phyloP scores from a whole-genome alignment of 495 filamentous ascomycete genomes.

The Daldinia caldariorum region DNA sequence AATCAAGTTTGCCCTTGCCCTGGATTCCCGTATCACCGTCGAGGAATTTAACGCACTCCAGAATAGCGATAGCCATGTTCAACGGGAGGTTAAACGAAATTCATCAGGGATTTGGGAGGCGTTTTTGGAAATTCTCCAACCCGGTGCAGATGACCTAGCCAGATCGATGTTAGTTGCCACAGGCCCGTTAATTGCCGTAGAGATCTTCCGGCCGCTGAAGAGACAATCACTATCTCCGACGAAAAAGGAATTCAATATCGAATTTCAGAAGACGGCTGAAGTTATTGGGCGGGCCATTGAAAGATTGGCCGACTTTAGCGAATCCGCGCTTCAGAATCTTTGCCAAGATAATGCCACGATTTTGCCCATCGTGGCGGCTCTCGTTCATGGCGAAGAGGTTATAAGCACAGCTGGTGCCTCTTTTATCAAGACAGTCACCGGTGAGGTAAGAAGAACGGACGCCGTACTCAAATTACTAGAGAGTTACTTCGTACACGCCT shows the following conservation, averaged over 20 bases:
- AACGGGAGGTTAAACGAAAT: conserved; percentile 71
- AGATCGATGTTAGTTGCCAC: conserved; percentile 76
- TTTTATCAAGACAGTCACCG: conserved; percentile 80
- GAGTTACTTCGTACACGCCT: conserved; percentile 60
- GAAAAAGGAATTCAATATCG: conserved; percentile 72
- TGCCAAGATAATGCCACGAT: conserved; percentile 70
- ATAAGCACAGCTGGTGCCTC: conserved; percentile 80
- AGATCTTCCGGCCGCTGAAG: conserved; percentile 68
- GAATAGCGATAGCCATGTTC: conserved; percentile 63
- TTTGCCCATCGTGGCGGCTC: conserved; percentile 70
- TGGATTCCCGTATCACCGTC: conserved; percentile 79
- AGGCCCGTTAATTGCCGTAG: conserved; percentile 72
- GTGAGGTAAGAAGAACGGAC: conserved; percentile 73
- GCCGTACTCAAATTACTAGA: conserved; percentile 77
- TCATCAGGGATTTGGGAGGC: conserved; percentile 79
- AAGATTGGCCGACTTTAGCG: conserved; percentile 76
- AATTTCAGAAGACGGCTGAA: conserved; percentile 73
- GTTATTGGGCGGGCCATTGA: conserved; percentile 78
- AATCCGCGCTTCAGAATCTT: conserved; percentile 69
- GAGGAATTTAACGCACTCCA: conserved; percentile 76
- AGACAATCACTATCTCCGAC: conserved; percentile 64
- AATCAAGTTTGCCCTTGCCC: conserved; percentile 72
- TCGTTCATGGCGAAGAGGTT: conserved; percentile 72
- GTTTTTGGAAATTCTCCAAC: conserved; percentile 72
- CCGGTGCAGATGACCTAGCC: conserved; percentile 71